Conservation (phyloP, 352 stramenopile genomes). For the Phytophthora sansomeana region DNA sequence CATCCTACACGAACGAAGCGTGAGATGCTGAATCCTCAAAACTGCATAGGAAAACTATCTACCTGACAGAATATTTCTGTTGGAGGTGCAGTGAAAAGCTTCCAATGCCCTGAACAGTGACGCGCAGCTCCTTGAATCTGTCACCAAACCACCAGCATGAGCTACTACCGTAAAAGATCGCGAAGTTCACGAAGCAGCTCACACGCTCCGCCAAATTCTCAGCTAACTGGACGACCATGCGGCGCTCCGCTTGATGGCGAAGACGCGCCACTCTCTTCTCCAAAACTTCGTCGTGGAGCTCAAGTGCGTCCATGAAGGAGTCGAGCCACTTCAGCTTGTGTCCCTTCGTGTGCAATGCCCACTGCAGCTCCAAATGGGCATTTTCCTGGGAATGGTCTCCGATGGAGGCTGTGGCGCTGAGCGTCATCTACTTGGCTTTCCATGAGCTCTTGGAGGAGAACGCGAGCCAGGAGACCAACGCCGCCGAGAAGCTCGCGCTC, state of each 20-base stretch:
- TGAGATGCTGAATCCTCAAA: background rate
- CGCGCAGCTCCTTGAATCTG: conserved; percentile 37
- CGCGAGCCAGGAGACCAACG: conserved; percentile 43
- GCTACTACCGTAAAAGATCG: conserved; percentile 21
- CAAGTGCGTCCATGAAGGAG: conserved; percentile 20
- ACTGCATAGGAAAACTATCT: background rate
- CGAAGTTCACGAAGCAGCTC: conserved; percentile 11
- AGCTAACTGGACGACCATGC: conserved; percentile 10
- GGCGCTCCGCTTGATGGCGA: conserved; percentile 15
- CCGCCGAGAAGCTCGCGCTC: conserved; percentile 58
- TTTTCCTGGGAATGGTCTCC: conserved; percentile 70
- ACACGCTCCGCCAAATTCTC: conserved; percentile 39
- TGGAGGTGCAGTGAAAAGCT: conserved; percentile 34
- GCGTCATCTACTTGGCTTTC: conserved; percentile 75
- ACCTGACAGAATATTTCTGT: conserved; percentile 50
- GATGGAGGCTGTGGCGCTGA: conserved; percentile 49
- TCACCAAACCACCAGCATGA: conserved; percentile 1
- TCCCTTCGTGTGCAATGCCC: conserved; percentile 7
- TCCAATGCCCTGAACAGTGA: conserved; percentile 30
- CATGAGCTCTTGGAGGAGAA: conserved; percentile 72
- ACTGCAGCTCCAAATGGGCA: too few species aligned
- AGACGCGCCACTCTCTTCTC: conserved; percentile 21
- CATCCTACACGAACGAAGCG: conserved; percentile 27
- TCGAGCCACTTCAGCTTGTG: conserved; percentile 16
- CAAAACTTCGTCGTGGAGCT: conserved; percentile 20